Conservation (phyloP, 164 flowering plant species). For the Vitis rupestris region DNA sequence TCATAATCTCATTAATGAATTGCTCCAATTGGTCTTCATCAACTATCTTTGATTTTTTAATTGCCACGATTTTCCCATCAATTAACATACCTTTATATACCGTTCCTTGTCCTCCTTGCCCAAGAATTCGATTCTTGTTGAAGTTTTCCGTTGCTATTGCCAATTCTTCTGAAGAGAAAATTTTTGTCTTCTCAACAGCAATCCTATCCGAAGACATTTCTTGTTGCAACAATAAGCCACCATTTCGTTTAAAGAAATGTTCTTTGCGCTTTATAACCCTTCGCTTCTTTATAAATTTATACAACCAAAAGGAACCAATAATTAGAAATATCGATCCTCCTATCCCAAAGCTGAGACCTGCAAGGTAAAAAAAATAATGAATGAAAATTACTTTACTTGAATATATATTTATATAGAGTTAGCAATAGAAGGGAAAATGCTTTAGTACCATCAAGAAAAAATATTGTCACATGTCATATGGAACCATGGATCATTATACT, state of each 20-base stretch:
- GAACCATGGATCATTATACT: too few species aligned
- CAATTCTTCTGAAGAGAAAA: constrained; percentile 13
- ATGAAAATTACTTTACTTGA: too few species aligned
- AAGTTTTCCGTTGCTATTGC: constrained; percentile 19
- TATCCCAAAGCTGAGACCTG: constrained; percentile 1
- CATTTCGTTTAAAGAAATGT: constrained; percentile 18
- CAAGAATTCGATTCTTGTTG: constrained; percentile 10
- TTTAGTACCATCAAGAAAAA: too few species aligned
- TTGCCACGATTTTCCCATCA: constrained; percentile 12
- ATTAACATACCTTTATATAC: constrained; percentile 15
- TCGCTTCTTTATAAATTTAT: neutral
- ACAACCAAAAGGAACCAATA: neutral
- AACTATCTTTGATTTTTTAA: constrained; percentile 15
- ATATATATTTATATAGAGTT: too few species aligned
- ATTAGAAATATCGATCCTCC: neutral
- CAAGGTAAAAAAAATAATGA: neutral
- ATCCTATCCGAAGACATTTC: neutral
- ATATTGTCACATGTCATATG: too few species aligned
- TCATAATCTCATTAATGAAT: neutral
- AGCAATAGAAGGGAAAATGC: too few species aligned
- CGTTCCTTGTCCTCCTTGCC: constrained; percentile 23
- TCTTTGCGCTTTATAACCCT: constrained; percentile 1
- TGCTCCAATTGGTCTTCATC: constrained; percentile 19
- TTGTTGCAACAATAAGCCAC: constrained; percentile 19
- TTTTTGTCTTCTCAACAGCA: neutral